Evolutionary conservation across 2,329 filamentous ascomycete species (phyloP).

Genomic region (Colletotrichum lupini): DNA sequence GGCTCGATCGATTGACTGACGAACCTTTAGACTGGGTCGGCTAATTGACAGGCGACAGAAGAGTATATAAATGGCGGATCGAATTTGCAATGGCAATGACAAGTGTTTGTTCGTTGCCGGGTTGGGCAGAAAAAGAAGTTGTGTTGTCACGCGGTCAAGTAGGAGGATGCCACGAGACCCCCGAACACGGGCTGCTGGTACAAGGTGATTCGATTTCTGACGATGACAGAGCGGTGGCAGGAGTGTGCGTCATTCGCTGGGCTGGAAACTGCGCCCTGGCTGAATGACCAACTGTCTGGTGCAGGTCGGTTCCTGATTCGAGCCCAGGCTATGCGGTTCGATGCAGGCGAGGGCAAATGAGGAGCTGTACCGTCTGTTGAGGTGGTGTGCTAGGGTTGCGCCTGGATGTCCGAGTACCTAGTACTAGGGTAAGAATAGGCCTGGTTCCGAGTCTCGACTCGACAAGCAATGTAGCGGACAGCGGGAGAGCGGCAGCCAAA

Average conservation of each 20-base stretch:
- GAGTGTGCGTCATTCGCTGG: conserved; percentile 34
- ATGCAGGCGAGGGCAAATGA: conserved; percentile 21
- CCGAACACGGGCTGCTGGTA: conserved; percentile 20
- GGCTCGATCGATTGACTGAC: conserved; percentile 1
- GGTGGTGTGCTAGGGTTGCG: conserved; percentile 32
- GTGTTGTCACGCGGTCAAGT: conserved; percentile 38
- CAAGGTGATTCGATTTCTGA: conserved; percentile 32
- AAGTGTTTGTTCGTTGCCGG: background rate
- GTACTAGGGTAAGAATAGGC: conserved; percentile 21
- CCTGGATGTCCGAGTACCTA: conserved; percentile 15
- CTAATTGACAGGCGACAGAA: background rate
- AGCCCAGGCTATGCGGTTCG: conserved; percentile 28
- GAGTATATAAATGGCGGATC: conserved; percentile 6
- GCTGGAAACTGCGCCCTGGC: conserved; percentile 31
- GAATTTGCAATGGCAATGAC: background rate
- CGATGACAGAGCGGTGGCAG: conserved; percentile 31
- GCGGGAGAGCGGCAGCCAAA: conserved; percentile 33
- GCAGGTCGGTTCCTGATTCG: conserved; percentile 34
- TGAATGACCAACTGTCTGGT: conserved; percentile 32
- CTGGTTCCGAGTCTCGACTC: conserved; percentile 17
- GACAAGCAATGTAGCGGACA: conserved; percentile 23
- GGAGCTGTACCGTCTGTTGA: conserved; percentile 19
- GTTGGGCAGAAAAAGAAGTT: conserved; percentile 16
- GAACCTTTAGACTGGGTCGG: background rate
- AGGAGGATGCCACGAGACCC: conserved; percentile 37